phyloP scores from a whole-genome alignment of 176 grass and related monocot species.

The barley (Hordeum vulgare) region MorexV3_pseudomolecules_assembly NC_058521.1:393538776-393539275 shows the following conservation, averaged over 20 bases:
- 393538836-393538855: neutral
- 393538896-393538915: neutral
- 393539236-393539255: conserved; percentile 59
- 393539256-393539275: conserved; percentile 86
- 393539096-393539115: conserved; percentile 78
- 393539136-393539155: conserved; percentile 11
- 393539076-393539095: conserved; percentile 72
- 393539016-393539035: neutral
- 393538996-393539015: too few species aligned
- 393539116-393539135: conserved; percentile 58
- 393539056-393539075: conserved; percentile 70
- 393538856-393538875: neutral
- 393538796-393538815: too few species aligned
- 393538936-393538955: too few species aligned
- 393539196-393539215: conserved; percentile 42
- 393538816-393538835: neutral
- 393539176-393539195: neutral
- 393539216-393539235: conserved; percentile 77
- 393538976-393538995: too few species aligned
- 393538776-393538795: neutral
- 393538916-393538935: neutral
- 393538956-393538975: too few species aligned
- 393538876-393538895: neutral
- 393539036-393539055: conserved; percentile 17
- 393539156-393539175: neutral